Conservation (phyloP, 2,329 filamentous ascomycete genomes). For the Didymella lethalis region DNA sequence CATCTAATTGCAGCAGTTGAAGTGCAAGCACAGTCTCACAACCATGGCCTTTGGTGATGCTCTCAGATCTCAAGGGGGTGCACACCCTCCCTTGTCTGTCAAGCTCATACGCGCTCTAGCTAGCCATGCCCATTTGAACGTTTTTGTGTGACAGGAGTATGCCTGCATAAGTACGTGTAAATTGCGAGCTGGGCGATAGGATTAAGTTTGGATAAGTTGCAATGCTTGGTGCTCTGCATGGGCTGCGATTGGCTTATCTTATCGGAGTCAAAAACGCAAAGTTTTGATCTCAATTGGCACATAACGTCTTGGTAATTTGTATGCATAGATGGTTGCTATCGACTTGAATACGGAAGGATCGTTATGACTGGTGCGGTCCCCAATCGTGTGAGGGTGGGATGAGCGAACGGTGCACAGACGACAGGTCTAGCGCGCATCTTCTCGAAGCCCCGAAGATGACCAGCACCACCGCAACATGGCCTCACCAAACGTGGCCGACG, state of each 20-base stretch:
- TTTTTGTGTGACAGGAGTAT: constrained; percentile 1
- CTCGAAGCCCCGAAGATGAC: constrained; percentile 25
- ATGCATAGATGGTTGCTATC: too few species aligned
- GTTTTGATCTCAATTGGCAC: not conserved
- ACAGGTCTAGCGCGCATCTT: constrained; percentile 7
- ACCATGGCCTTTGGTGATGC: not conserved
- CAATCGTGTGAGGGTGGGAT: constrained; percentile 19
- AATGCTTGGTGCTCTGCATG: not conserved
- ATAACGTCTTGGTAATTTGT: not conserved
- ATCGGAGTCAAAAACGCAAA: not conserved
- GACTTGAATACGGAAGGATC: not conserved
- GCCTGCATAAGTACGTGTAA: not conserved
- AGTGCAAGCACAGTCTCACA: not conserved
- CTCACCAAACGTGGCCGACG: constrained; percentile 30
- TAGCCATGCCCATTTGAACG: not conserved
- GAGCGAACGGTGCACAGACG: constrained; percentile 4
- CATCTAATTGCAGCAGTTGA: not conserved
- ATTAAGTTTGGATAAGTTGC: not conserved
- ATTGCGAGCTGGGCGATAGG: not conserved
- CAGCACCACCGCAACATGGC: constrained; percentile 41
- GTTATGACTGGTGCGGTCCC: not conserved
- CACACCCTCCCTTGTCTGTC: not conserved
- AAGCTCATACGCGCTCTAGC: not conserved
- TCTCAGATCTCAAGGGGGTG: not conserved
- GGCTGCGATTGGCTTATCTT: not conserved